Evolutionary conservation across 169 alveolate species (phyloP), one percentile per base, ranked within the genome.

Genomic region (Eimeria sp.): DNA sequence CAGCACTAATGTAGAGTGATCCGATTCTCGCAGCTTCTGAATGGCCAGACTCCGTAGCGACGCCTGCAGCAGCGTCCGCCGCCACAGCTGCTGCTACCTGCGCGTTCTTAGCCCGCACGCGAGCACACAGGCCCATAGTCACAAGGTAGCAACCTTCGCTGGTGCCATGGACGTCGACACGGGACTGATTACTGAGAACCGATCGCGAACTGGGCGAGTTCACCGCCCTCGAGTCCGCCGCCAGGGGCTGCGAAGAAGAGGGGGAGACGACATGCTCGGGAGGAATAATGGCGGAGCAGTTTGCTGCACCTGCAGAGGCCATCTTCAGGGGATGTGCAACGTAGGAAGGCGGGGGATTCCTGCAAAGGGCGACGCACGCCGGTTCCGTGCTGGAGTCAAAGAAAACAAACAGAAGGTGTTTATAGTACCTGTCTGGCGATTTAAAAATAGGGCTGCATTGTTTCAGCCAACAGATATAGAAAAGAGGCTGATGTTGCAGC

Each of bases 61-160:
- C 91, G 16, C 91, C 91, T 83, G 76, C 91, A 40, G 91, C 91
- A 11, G 91, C 91, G 51, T 83, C 91, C 7, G 91, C 91, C 25
- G 91, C 91, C 13, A 27, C 91, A 6, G 91, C 91, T 13, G 91
- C 91, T 57, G 91, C 91, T 30, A 61, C 91, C 43, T 83, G 91
- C 16, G 91, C 91, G 65, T 83, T 83, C 57, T 83, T 57, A 27
- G 91, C 91, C 22, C 57, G 91, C 91, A 83, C 91, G 43, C 30
- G 91, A n/a, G 91, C 91, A 16, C 91, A 83, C 30, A 83, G 72
- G 75, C 91, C 91, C 91, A 83, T 27, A 27, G 76, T 83, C 57
- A 83, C 91, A 30, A 83, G 76, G 91, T 83, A 83, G 54, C 91
- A 83, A 13, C 91, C 40, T 40, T 65, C 75, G 75, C 75, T 57